Evolutionary conservation across 2,329 filamentous ascomycete species (phyloP).

Genomic region (Simplicillium aogashimaense): DNA sequence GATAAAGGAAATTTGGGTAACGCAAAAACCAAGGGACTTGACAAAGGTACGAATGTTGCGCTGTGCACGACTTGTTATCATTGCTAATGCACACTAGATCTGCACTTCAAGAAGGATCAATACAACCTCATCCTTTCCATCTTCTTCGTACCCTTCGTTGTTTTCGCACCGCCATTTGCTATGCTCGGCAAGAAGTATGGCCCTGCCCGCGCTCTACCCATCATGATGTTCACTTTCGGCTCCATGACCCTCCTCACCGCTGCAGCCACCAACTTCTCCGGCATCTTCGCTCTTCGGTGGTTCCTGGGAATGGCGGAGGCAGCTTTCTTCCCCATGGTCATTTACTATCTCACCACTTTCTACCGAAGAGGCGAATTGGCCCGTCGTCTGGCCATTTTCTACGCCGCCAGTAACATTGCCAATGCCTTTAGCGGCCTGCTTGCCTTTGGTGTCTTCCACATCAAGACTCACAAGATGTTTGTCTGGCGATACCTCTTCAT

Average conservation of each 20-base stretch:
- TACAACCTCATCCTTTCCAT: constrained; percentile 64
- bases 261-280: constrained; percentile 36
- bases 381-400: constrained; percentile 52
- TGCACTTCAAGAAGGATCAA: constrained; percentile 46
- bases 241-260: constrained; percentile 51
- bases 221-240: constrained; percentile 66
- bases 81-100: constrained; percentile 24
- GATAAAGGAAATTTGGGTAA: constrained; percentile 37
- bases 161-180: constrained; percentile 49
- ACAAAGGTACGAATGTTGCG: constrained; percentile 21
- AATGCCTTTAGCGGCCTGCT: constrained; percentile 41
- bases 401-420: constrained; percentile 66
- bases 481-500: constrained; percentile 43
- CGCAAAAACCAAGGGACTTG: constrained; percentile 42
- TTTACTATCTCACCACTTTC: constrained; percentile 43
- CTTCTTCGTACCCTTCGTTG: constrained; percentile 68
- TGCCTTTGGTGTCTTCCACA: constrained; percentile 38
- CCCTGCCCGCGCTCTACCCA: constrained; percentile 54
- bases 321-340: constrained; percentile 42
- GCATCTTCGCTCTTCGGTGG: constrained; percentile 38
- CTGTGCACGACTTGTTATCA: constrained; percentile 16
- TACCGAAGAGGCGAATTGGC: constrained; percentile 37
- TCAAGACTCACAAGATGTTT: constrained; percentile 23
- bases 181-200: constrained; percentile 65
- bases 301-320: constrained; percentile 45